A percentile compares a stretch with the other conserved stretches of the same genome.
Evolutionary conservation across 805 yeast species (phyloP).

Genomic region (Cyberlindnera subsufficiens): DNA sequence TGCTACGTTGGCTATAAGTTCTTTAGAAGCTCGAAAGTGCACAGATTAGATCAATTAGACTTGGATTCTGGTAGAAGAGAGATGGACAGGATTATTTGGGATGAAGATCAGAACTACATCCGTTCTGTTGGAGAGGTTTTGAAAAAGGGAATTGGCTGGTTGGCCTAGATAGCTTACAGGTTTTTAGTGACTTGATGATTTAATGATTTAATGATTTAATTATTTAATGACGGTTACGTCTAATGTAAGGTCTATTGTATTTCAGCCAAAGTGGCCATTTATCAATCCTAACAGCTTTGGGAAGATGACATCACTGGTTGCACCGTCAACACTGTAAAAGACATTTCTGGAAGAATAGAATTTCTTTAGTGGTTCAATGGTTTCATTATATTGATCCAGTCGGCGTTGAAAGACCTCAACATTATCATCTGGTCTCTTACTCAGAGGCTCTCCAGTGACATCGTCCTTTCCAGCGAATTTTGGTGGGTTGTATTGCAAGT

Average conservation of each 20-base stretch:
- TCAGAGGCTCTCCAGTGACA: slow-evolving; percentile 79
- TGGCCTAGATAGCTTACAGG: slow-evolving; percentile 15
- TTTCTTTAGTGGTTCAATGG: slow-evolving; percentile 58
- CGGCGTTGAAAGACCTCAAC: slow-evolving; percentile 66
- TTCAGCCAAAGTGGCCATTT: slow-evolving; percentile 21
- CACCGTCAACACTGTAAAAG: slow-evolving; percentile 57
- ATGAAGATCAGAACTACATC: slow-evolving; percentile 49
- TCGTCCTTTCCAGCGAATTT: slow-evolving; percentile 77
- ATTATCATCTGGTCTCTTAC: slow-evolving; percentile 79
- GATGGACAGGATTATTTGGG: slow-evolving; percentile 77
- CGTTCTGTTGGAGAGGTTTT: slow-evolving; percentile 26
- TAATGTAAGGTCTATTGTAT: neutral
- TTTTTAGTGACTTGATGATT: neutral
- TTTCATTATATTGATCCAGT: slow-evolving; percentile 52
- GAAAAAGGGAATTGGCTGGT: slow-evolving; percentile 26
- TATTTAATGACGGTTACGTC: neutral
- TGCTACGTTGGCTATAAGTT: slow-evolving; percentile 52
- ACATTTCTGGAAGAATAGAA: slow-evolving; percentile 49
- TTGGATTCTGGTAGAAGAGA: slow-evolving; percentile 82
- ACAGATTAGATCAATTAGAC: slow-evolving; percentile 68
- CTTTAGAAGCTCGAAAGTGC: slow-evolving; percentile 56
- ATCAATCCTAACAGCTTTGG: slow-evolving; percentile 55
- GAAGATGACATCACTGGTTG: slow-evolving; percentile 77
- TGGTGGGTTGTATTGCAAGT: slow-evolving; percentile 85
- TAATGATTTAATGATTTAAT: no score